Base-by-base conservation (phyloP, 1,139 yeast genomes). In the Geotrichum klebahnii region DNA sequence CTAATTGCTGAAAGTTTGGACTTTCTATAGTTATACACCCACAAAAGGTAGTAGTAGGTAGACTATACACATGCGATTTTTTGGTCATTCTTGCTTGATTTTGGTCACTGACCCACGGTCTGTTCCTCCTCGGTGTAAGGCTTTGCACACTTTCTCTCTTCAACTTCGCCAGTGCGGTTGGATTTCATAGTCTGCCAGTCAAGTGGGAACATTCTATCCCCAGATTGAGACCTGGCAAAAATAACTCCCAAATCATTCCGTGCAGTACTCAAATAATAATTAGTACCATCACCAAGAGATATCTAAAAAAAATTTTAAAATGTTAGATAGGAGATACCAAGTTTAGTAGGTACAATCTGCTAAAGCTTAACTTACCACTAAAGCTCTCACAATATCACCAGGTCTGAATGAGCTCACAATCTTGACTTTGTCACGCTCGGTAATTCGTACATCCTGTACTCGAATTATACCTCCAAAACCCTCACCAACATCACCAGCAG, bases 121-220 rank as follows among this genome's bases (percentile, higher is more conserved):
- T 38, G 33, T 10, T 16, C 10, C 6, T 23, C 32, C 19, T 44
- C 48, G 5, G 42, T 46, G 33, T 84, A 83, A 8, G 97, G 96
- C 66, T 88, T 90, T 4, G 98, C 98, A 69, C 96, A 88, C 67
- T 94, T 94, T 53, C 98, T 76, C 60, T 74, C 74, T 63, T 90
- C 97, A 23, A 80, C 68, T 19, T 76, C 77, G 1, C 97, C 97
- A 3, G 89, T 80, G 38, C 70, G 72, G 3, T 82, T 81, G 56
- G 87, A 81, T 44, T 84, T 77, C 97, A 94, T 92, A 9, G 89
- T 85, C 67, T 89, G 90, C 97, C 98, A 94, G 68, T 92, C 97
- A 34, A 89, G 68, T 2, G 98, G 95, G 60, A 82, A 84, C 92
- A 94, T 82, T 54, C 83, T 71, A 45, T 79, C 81, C 1, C 96